Conservation (phyloP, 257 asterid genomes). For the Solanum sparsipilum region DNA sequence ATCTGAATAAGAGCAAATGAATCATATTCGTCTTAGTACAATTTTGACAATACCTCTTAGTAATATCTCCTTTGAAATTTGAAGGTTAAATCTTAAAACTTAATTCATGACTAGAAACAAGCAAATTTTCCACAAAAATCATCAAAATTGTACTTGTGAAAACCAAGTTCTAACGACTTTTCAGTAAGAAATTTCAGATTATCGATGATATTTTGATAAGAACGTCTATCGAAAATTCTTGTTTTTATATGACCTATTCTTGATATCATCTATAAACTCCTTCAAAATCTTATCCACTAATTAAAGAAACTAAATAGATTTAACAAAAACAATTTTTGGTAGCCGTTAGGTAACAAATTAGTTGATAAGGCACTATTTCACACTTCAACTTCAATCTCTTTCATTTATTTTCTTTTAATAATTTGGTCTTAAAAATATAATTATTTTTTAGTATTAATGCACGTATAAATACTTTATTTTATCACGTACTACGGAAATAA, state of each 20-base stretch:
- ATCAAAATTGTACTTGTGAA: not conserved
- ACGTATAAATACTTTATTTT: not conserved
- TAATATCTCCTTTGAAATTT: not conserved
- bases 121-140: not conserved
- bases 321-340: not conserved
- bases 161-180: not conserved
- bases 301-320: not conserved
- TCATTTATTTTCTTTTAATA: not conserved
- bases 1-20: too few species aligned
- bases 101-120: not conserved
- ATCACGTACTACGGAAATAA: not conserved
- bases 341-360: not conserved
- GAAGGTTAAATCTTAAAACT: not conserved
- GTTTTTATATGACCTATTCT: not conserved
- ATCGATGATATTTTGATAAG: rapidly evolving
- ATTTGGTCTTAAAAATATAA: not conserved
- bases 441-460: not conserved
- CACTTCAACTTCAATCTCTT: not conserved
- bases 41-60: not conserved
- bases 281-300: not conserved
- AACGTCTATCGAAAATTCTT: not conserved
- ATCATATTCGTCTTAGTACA: not conserved
- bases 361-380: not conserved
- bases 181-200: not conserved
- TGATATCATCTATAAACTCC: not conserved